Conservation (phyloP, 2,329 filamentous ascomycete species). For the Tolypocladium guangdongense region DNA sequence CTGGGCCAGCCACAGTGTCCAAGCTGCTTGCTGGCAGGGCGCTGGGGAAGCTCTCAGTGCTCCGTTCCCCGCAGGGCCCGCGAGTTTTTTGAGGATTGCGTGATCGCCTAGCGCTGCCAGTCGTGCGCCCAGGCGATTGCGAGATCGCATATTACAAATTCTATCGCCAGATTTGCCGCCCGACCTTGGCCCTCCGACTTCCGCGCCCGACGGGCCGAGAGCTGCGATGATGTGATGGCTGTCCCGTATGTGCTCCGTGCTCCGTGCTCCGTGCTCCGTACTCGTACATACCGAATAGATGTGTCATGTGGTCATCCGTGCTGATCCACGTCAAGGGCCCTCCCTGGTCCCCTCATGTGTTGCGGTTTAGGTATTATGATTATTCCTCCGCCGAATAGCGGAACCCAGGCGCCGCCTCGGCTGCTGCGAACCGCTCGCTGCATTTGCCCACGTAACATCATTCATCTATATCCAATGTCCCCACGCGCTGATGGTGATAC, state of each 20-base stretch:
- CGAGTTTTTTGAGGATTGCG: conserved; percentile 19
- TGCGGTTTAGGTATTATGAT: background rate
- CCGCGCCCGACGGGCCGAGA: conserved; percentile 1
- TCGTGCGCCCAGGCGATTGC: conserved; percentile 7
- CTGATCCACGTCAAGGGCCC: background rate
- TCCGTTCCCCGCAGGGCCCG: conserved; percentile 12
- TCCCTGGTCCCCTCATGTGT: background rate
- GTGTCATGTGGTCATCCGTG: background rate
- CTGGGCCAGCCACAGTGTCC: background rate
- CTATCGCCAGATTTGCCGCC: conserved; percentile 8
- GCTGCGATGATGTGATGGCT: conserved; percentile 3
- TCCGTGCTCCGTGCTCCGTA: too few species aligned
- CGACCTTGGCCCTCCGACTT: conserved; percentile 3
- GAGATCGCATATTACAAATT: conserved; percentile 14
- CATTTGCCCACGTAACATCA: background rate
- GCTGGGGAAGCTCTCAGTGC: background rate
- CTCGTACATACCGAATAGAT: background rate
- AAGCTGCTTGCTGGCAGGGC: background rate
- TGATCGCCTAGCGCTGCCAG: conserved; percentile 20
- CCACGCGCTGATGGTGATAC: conserved; percentile 6
- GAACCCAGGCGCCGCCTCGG: background rate
- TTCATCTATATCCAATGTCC: background rate
- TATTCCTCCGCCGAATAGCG: conserved; percentile 2
- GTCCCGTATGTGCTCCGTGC: too few species aligned
- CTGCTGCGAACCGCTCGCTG: background rate